Evolutionary conservation across 2,329 filamentous ascomycete species (phyloP).

Genomic region (Hymenotorrendiella dingleyae): DNA sequence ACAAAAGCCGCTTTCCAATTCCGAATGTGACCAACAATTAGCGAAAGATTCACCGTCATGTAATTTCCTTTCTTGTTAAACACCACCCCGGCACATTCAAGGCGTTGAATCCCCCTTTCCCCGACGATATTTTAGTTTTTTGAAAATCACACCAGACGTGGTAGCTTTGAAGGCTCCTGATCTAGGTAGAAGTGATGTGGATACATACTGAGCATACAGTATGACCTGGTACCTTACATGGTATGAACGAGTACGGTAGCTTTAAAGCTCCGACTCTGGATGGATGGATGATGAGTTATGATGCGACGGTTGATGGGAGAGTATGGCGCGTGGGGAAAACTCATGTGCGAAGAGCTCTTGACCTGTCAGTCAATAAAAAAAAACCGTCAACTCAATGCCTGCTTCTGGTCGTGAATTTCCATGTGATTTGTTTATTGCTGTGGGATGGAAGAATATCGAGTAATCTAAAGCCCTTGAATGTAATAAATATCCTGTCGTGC

Average conservation of each 20-base stretch:
- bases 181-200: background rate
- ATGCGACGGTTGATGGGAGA: constrained; percentile 1
- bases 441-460: no score
- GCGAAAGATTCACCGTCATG: constrained; percentile 35
- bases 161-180: constrained; percentile 25
- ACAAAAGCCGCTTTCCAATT: constrained; percentile 18
- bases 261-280: constrained; percentile 30
- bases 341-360: constrained; percentile 3
- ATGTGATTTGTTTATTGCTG: no score
- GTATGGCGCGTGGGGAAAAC: background rate
- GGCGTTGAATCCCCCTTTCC: constrained; percentile 22
- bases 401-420: no score
- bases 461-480: no score
- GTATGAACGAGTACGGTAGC: constrained; percentile 23
- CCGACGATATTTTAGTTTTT: constrained; percentile 18
- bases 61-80: constrained; percentile 28
- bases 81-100: constrained; percentile 27
- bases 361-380: constrained; percentile 2
- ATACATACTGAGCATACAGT: background rate
- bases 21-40: constrained; percentile 31
- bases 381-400: constrained; percentile 2
- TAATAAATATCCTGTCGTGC: no score
- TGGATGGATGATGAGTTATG: background rate
- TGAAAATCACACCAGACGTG: constrained; percentile 21
- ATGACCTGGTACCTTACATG: background rate